Conservation (phyloP, 2,329 filamentous ascomycete genomes). For the Venturiaceae sp. region DNA sequence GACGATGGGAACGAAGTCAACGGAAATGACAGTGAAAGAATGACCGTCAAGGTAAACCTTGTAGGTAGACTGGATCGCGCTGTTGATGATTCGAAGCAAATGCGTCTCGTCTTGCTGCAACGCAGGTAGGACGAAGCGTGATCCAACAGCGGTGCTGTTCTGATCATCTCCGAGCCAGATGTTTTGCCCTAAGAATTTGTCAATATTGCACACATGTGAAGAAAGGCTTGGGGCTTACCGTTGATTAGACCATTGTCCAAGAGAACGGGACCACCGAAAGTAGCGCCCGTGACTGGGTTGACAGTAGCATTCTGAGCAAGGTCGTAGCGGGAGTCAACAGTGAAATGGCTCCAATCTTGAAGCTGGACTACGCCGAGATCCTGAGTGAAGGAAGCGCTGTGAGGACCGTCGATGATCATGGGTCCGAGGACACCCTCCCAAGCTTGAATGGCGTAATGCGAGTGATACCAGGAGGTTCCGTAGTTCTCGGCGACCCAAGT, state of each 20-base stretch:
- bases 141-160: constrained; percentile 13
- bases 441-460: constrained; percentile 30
- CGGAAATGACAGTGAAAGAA: constrained; percentile 26
- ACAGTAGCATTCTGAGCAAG: constrained; percentile 15
- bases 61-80: constrained; percentile 29
- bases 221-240: too few relatives aligned
- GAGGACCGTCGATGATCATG: constrained; percentile 32
- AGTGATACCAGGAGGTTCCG: constrained; percentile 35
- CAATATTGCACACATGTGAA: constrained; percentile 23
- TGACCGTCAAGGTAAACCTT: constrained; percentile 34
- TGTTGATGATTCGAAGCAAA: constrained; percentile 20
- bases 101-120: constrained; percentile 19
- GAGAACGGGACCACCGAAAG: constrained; percentile 19
- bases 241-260: constrained; percentile 35
- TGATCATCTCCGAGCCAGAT: constrained; percentile 9
- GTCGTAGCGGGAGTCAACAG: constrained; percentile 25
- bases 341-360: constrained; percentile 33
- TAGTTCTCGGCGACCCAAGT: constrained; percentile 29
- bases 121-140: constrained; percentile 17
- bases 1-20: constrained; percentile 26
- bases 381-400: constrained; percentile 40
- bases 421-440: constrained; percentile 31
- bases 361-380: constrained; percentile 43
- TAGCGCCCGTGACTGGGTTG: background rate
- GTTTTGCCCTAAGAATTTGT: background rate